phyloP scores from a whole-genome alignment of 1,284 basidiomycete genomes.

The Trichosporon sp. region DNA sequence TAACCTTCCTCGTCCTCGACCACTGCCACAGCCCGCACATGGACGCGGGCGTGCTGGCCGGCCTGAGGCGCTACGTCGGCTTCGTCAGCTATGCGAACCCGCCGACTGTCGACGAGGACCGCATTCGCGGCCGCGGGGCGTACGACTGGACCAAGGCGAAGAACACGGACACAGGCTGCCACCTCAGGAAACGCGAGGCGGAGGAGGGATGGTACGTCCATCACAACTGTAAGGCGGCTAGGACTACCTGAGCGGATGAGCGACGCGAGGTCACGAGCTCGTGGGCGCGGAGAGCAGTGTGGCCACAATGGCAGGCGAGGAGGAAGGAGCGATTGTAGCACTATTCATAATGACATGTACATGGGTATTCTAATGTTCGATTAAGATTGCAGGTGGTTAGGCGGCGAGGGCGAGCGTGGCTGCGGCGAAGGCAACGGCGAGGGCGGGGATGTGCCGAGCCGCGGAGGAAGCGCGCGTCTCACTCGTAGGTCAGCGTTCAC shows the following conservation, averaged over 20 bases:
- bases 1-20: conserved; percentile 39
- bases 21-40: conserved; percentile 31
- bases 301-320: not conserved
- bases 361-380: not conserved
- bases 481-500: not conserved
- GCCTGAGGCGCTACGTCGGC: conserved; percentile 22
- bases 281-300: not conserved
- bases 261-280: not conserved
- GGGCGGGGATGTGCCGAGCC: not conserved
- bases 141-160: conserved; percentile 28
- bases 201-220: conserved; percentile 15
- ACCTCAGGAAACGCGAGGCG: conserved; percentile 11
- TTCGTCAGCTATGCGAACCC: conserved; percentile 27
- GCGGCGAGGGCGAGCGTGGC: not conserved
- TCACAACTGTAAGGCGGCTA: conserved; percentile 11
- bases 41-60: conserved; percentile 15
- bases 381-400: not conserved
- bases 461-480: not conserved
- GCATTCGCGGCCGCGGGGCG: conserved; percentile 31
- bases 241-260: not conserved
- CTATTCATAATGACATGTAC: not conserved
- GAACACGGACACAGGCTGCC: not conserved
- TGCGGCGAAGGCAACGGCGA: not conserved
- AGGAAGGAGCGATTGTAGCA: not conserved
- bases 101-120: conserved; percentile 16